These are phyloP conservation scores for Chaetoscypha palmicola DNA, from an alignment of 2,329 filamentous ascomycete genomes.

Conservation along the genomic window DNA sequence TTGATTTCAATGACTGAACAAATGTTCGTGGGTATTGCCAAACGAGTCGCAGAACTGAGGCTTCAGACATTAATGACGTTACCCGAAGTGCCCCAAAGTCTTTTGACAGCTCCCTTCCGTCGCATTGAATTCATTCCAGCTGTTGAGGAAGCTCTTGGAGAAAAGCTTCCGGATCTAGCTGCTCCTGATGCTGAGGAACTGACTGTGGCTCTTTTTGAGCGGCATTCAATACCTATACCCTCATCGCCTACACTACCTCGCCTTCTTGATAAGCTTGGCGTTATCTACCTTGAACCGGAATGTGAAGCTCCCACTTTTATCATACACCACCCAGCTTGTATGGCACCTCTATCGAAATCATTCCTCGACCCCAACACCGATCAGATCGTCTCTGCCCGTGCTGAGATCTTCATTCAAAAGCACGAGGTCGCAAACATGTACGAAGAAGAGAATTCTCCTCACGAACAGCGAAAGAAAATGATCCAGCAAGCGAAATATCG, in stretches of 20 bases:
- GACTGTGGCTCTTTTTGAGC: slow-evolving; percentile 48
- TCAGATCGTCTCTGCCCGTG: slow-evolving; percentile 72
- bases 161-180: slow-evolving; percentile 34
- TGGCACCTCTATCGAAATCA: slow-evolving; percentile 87
- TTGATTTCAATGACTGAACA: slow-evolving; percentile 71
- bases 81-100: slow-evolving; percentile 40
- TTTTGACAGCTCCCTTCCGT: slow-evolving; percentile 50
- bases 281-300: slow-evolving; percentile 68
- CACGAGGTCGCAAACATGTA: slow-evolving; percentile 93
- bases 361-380: slow-evolving; percentile 64
- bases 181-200: slow-evolving; percentile 48
- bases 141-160: slow-evolving; percentile 60
- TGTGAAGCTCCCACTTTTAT: slow-evolving; percentile 75
- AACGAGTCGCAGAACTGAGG: slow-evolving; percentile 42
- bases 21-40: slow-evolving; percentile 55
- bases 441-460: slow-evolving; percentile 93
- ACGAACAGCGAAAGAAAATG: slow-evolving; percentile 80
- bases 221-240: slow-evolving; percentile 43
- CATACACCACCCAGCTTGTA: slow-evolving; percentile 78
- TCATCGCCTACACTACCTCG: slow-evolving; percentile 51
- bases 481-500: slow-evolving; percentile 45
- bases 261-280: slow-evolving; percentile 76
- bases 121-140: slow-evolving; percentile 76
- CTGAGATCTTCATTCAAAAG: slow-evolving; percentile 75
- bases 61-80: slow-evolving; percentile 40